Conservation (phyloP, 352 stramenopile species). For the Phytophthora pisi region DNA sequence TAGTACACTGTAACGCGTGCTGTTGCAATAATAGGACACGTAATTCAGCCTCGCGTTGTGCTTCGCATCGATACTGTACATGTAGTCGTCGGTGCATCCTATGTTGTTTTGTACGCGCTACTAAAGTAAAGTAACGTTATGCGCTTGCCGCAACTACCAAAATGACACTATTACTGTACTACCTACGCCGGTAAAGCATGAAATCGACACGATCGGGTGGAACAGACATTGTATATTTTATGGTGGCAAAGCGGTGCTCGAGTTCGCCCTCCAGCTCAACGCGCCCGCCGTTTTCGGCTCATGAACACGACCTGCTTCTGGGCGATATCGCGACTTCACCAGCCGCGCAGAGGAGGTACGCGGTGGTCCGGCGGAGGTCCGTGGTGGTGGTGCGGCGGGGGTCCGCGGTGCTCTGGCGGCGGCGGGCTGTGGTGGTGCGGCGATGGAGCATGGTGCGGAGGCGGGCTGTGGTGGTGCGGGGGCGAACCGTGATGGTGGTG, state of each 20-base stretch:
- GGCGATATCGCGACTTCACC: constrained; percentile 4
- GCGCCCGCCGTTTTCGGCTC: not conserved
- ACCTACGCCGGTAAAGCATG: not conserved
- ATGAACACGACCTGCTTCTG: not conserved
- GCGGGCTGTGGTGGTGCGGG: constrained; percentile 25
- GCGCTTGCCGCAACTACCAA: too few species aligned
- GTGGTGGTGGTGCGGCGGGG: constrained; percentile 12
- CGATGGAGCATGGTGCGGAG: not conserved
- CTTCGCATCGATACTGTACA: too few species aligned
- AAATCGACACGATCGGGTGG: not conserved
- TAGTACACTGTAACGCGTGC: too few species aligned
- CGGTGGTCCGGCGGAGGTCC: constrained; percentile 10
- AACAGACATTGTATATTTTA: not conserved
- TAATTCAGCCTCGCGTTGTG: too few species aligned
- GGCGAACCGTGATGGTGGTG: constrained; percentile 16
- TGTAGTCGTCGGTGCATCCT: too few species aligned
- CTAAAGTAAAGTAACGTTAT: too few species aligned
- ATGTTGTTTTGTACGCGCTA: too few species aligned
- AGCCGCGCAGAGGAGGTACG: constrained; percentile 16
- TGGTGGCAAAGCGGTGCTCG: not conserved
- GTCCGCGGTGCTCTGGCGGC: constrained; percentile 9
- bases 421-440: constrained; percentile 12
- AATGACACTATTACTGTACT: not conserved
- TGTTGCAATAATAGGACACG: too few species aligned
- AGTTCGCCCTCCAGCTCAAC: constrained; percentile 4